phyloP scores from a whole-genome alignment of 306 rosid species.

The Astragalus membranaceus region DNA sequence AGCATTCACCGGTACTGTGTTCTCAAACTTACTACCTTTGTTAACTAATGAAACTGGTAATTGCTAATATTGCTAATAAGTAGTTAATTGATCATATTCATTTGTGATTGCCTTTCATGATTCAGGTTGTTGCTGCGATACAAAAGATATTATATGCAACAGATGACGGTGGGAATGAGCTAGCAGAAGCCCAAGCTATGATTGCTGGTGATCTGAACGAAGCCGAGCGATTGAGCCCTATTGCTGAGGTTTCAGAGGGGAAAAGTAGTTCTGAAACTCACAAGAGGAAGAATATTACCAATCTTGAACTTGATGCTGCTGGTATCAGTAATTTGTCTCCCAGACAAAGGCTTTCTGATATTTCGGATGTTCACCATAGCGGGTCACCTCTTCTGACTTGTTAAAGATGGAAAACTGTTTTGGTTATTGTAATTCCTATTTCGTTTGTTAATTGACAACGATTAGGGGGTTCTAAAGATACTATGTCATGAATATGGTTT shows the following conservation, averaged over 20 bases:
- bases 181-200: constrained; percentile 90
- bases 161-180: constrained; percentile 65
- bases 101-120: not conserved
- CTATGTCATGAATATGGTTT: not conserved
- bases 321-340: constrained; percentile 56
- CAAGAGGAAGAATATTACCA: constrained; percentile 67
- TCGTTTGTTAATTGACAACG: not conserved
- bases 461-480: not conserved
- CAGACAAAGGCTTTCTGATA: constrained; percentile 73
- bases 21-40: not conserved
- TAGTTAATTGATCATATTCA: not conserved
- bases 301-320: constrained; percentile 66
- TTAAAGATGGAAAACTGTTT: constrained; percentile 19
- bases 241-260: constrained; percentile 74
- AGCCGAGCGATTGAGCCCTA: constrained; percentile 59
- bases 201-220: constrained; percentile 38
- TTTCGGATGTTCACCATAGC: constrained; percentile 79
- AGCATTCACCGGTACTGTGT: constrained; percentile 48
- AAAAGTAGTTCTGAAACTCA: constrained; percentile 52
- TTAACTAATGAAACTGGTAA: not conserved
- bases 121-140: constrained; percentile 76
- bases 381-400: constrained; percentile 90
- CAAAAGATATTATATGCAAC: constrained; percentile 86
- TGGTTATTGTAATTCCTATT: not conserved
- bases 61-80: not conserved